Conservation (phyloP, 2,329 filamentous ascomycete genomes). For the Zelopaecilomyces penicillatus region DNA sequence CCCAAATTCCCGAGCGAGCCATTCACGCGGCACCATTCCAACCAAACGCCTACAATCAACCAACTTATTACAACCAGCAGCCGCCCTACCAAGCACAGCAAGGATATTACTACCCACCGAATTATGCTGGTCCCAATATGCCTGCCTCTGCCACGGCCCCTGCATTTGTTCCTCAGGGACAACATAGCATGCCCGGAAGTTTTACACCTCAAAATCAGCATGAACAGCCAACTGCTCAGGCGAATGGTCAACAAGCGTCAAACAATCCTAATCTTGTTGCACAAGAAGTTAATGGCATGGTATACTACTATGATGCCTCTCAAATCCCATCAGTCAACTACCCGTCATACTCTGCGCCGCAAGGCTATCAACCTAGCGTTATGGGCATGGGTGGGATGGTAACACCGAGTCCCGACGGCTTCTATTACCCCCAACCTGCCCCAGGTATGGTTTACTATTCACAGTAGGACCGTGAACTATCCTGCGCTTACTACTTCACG, state of each 20-base stretch:
- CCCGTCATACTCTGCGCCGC: slow-evolving; percentile 38
- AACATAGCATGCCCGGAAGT: slow-evolving; percentile 34
- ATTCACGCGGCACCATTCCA: slow-evolving; percentile 90
- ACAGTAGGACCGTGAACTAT: slow-evolving; percentile 36
- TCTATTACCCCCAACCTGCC: slow-evolving; percentile 57
- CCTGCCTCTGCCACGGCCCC: slow-evolving; percentile 44
- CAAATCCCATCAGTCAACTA: slow-evolving; percentile 54
- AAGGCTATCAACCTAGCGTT: slow-evolving; percentile 47
- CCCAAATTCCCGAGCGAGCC: slow-evolving; percentile 85
- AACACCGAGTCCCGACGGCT: slow-evolving; percentile 58
- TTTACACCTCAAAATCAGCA: slow-evolving; percentile 35
- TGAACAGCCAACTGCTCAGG: slow-evolving; percentile 26
- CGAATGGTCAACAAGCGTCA: slow-evolving; percentile 17
- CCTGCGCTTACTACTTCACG: slow-evolving; percentile 13
- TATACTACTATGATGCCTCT: slow-evolving; percentile 85
- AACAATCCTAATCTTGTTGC: slow-evolving; percentile 48
- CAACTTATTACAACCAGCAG: slow-evolving; percentile 50
- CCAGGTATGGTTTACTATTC: slow-evolving; percentile 54
- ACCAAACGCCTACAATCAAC: slow-evolving; percentile 56
- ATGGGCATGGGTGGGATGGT: slow-evolving; percentile 75
- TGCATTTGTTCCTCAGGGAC: slow-evolving; percentile 48
- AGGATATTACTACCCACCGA: slow-evolving; percentile 61
- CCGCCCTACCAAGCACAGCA: slow-evolving; percentile 32
- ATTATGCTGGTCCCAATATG: slow-evolving; percentile 40
- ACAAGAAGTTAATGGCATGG: slow-evolving; percentile 91